Percentiles rank a stretch among this genome's conserved stretches.
These are phyloP conservation scores for Furculomyces boomerangus DNA, from an alignment of 371 early-diverging fungal species.

Conservation along the genomic window DNA sequence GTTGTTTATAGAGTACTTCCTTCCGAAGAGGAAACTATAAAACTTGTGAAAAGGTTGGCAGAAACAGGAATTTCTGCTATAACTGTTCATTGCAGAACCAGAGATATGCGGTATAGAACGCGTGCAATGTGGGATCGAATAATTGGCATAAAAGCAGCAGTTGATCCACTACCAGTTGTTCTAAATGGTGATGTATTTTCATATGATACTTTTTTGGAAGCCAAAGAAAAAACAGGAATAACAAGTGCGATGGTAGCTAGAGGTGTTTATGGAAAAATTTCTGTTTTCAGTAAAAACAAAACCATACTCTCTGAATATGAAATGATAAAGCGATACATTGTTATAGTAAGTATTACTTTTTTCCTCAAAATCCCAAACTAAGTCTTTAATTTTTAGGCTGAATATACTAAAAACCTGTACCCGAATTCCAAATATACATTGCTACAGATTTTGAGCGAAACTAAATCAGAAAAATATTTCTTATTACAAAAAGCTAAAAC, in stretches of 20 bases:
- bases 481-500: conserved; percentile 30
- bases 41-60: conserved; percentile 51
- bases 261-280: conserved; percentile 64
- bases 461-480: conserved; percentile 27
- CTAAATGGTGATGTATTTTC: conserved; percentile 81
- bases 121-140: conserved; percentile 80
- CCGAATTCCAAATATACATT: conserved; percentile 78
- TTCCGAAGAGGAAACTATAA: conserved; percentile 56
- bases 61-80: conserved; percentile 73
- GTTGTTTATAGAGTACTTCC: conserved; percentile 41
- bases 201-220: conserved; percentile 34
- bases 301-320: conserved; percentile 32
- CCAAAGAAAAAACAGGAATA: conserved; percentile 30
- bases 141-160: conserved; percentile 37
- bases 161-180: conserved; percentile 60
- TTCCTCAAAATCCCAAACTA: not conserved
- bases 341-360: conserved; percentile 7
- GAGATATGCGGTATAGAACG: conserved; percentile 49
- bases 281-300: conserved; percentile 53
- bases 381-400: conserved; percentile 14
- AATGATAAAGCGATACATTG: conserved; percentile 42
- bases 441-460: conserved; percentile 58
- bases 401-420: conserved; percentile 46
- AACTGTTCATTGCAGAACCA: conserved; percentile 78
- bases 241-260: conserved; percentile 76